Conservation (phyloP, 495 filamentous ascomycete species). For the Hypoxylon cercidicola region DNA sequence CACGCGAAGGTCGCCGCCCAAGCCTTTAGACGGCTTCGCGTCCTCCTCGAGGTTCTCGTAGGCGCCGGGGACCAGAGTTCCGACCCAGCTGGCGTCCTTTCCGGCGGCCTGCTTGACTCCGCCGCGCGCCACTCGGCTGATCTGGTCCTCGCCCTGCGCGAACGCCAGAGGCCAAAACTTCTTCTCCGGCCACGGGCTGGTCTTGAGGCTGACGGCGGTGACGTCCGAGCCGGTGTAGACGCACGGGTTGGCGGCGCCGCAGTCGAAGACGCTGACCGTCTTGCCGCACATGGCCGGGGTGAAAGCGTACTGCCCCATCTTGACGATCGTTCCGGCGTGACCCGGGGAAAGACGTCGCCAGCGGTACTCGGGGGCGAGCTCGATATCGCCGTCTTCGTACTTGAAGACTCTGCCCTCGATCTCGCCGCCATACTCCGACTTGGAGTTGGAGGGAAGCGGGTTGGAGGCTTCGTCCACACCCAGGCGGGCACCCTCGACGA, state of each 20-base stretch:
- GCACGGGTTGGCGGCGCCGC: neutral
- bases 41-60: slow-evolving; percentile 32
- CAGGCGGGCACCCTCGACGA: slow-evolving; percentile 40
- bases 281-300: neutral
- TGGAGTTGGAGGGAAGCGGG: neutral
- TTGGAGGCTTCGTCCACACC: neutral
- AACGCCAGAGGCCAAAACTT: neutral
- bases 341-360: too few species aligned
- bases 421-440: neutral
- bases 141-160: slow-evolving; percentile 4
- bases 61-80: slow-evolving; percentile 43
- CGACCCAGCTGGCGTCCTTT: slow-evolving; percentile 49
- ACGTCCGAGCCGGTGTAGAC: neutral
- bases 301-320: neutral
- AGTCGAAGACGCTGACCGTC: neutral
- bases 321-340: too few species aligned
- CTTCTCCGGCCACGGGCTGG: neutral
- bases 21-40: slow-evolving; percentile 26
- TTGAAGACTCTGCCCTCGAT: neutral
- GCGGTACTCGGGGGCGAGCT: neutral
- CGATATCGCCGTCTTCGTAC: neutral
- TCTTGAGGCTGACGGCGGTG: neutral
- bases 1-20: slow-evolving; percentile 44
- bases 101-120: slow-evolving; percentile 12
- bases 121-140: slow-evolving; percentile 36